Evolutionary conservation across 306 rosid genomes (phyloP).

Genomic region (Vigna unguiculata): DNA sequence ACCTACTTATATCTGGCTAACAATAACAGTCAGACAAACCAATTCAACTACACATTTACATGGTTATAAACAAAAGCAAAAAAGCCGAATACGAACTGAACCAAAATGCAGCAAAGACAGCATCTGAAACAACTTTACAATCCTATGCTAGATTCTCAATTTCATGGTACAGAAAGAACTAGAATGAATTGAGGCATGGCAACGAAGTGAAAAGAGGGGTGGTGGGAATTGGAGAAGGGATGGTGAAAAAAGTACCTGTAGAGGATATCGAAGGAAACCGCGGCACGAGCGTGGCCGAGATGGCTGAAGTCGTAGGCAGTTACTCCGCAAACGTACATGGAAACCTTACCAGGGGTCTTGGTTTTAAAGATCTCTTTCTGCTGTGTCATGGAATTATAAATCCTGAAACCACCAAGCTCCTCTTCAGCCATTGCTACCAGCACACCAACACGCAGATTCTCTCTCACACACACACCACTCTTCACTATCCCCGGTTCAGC

Average conservation of each 20-base stretch:
- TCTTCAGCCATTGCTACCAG: constrained; percentile 61
- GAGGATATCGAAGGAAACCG: constrained; percentile 85
- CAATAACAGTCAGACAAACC: not conserved
- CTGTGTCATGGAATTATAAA: constrained; percentile 87
- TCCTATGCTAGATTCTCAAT: not conserved
- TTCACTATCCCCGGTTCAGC: not conserved
- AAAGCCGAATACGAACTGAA: not conserved
- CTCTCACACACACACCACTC: not conserved
- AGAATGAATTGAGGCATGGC: not conserved
- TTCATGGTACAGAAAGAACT: not conserved
- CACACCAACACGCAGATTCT: not conserved
- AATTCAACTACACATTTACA: not conserved
- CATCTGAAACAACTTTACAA: not conserved
- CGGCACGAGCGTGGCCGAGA: constrained; percentile 96
- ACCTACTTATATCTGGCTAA: constrained; percentile 18
- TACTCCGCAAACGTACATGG: constrained; percentile 93
- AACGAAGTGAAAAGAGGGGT: not conserved
- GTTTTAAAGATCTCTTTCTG: constrained; percentile 81
- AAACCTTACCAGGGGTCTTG: constrained; percentile 66
- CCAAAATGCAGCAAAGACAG: not conserved
- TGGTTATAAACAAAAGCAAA: not conserved
- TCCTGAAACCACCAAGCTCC: constrained; percentile 54
- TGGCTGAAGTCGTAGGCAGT: constrained; percentile 92
- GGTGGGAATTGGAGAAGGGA: not conserved
- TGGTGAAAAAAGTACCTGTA: constrained; percentile 57